phyloP scores from a whole-genome alignment of 768 basidiomycete species.

The Russula compacta region DNA sequence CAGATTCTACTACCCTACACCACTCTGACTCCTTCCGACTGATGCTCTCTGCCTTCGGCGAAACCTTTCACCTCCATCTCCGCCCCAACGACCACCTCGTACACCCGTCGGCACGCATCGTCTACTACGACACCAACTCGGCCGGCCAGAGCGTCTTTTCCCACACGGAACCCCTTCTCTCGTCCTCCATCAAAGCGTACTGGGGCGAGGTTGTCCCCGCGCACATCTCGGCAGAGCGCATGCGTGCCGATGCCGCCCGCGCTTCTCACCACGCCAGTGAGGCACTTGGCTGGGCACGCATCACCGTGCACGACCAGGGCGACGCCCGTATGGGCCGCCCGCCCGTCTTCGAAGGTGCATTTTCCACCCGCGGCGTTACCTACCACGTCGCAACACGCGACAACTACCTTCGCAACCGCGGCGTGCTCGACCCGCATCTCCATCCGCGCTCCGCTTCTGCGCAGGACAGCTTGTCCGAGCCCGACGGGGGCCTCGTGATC shows the following conservation, averaged over 20 bases:
- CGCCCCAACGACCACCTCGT: slow-evolving; percentile 71
- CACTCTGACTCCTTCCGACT: slow-evolving; percentile 67
- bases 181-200: slow-evolving; percentile 58
- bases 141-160: slow-evolving; percentile 43
- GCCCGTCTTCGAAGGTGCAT: slow-evolving; percentile 68
- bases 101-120: slow-evolving; percentile 68
- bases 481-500: slow-evolving; percentile 53
- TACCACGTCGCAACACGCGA: slow-evolving; percentile 66
- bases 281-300: slow-evolving; percentile 68
- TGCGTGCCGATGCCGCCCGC: slow-evolving; percentile 57
- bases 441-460: not conserved
- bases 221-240: slow-evolving; percentile 41
- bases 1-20: slow-evolving; percentile 41
- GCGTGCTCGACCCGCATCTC: slow-evolving; percentile 40
- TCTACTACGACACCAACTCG: slow-evolving; percentile 45
- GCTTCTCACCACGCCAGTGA: slow-evolving; percentile 35
- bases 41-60: slow-evolving; percentile 54
- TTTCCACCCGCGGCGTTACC: slow-evolving; percentile 55
- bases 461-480: slow-evolving; percentile 21
- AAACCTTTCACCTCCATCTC: slow-evolving; percentile 63
- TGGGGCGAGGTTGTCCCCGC: slow-evolving; percentile 64
- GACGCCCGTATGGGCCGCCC: slow-evolving; percentile 37
- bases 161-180: slow-evolving; percentile 52
- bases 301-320: slow-evolving; percentile 59
- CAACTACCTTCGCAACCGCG: slow-evolving; percentile 57